Base-by-base conservation (phyloP, 2,329 filamentous ascomycete species). In the Scopulariopsis brevicaulis region DNA sequence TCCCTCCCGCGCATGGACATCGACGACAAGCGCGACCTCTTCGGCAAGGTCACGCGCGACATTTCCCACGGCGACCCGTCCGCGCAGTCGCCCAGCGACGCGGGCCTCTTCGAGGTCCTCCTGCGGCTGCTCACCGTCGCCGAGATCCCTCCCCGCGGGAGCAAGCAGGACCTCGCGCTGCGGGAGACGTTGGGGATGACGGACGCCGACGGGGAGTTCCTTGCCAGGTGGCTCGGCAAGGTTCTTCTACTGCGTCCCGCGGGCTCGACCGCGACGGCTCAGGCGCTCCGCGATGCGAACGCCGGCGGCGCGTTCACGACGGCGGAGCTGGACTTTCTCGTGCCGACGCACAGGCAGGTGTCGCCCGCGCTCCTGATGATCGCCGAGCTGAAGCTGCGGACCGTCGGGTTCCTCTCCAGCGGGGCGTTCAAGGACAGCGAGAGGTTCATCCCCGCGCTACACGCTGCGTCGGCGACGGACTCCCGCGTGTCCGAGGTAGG, bases 351-450 rank as follows among this genome's bases (percentile, higher is more conserved):
- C 56, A 24, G 62, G 62, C 25, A 60, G 58, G 53, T 55, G 14
- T 57, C 60, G 11, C 28, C 55, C n/a, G 55, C 55, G 10, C 50
- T 57, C 25, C 40, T 37, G 51, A 71, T 6, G 61, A 62, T 57
- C 71, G 77, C 64, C 65, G 77, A 63, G 71, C 76, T 62, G 75
- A 85, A 64, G 82, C 62, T 64, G 4, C 81, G 84, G 53, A 82
- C 83, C 5, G 78, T 87, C 5, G 82, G 78, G 24, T 84, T 97
- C 58, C 74, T 99, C 22, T 84, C 88, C 2, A 96, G 90, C 66
- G 91, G 90, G 4, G 85, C 92, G 7, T 97, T 99, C 70, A 85
- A 76, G 0, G 90, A 96, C 61, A 73, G 83, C 1, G 89, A 97
- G 66, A 85, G 91, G 35, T 90, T 96, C 64, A 70, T 96, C 14